A percentile compares a stretch with the other conserved stretches of the same genome.
Evolutionary conservation across 495 filamentous ascomycete genomes (phyloP).

Genomic region (Lepidopterella palustris): DNA sequence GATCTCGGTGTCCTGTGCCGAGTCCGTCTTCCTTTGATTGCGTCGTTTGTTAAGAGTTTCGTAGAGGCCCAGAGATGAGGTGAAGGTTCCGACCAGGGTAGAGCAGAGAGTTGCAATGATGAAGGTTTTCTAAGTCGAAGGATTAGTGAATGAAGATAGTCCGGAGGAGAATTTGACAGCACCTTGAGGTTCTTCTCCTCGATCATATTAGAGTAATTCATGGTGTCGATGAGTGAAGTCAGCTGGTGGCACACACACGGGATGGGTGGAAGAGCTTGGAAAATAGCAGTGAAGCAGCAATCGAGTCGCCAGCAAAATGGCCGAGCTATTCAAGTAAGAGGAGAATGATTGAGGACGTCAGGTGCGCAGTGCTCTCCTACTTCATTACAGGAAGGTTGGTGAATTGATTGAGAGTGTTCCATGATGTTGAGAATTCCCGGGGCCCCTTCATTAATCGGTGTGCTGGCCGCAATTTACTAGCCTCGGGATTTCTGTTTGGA

Average conservation of each 20-base stretch:
- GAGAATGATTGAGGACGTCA: too few species aligned
- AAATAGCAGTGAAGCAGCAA: too few species aligned
- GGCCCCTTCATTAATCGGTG: too few species aligned
- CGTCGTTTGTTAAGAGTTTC: constrained; percentile 25
- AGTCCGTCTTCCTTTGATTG: constrained; percentile 29
- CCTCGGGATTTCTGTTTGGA: too few species aligned
- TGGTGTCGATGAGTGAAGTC: constrained; percentile 4
- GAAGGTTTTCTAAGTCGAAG: constrained; percentile 30
- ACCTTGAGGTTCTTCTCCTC: constrained; percentile 35
- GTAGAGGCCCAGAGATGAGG: constrained; percentile 29
- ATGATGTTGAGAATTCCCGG: too few species aligned
- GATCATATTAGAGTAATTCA: constrained; percentile 34
- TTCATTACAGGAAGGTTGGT: too few species aligned
- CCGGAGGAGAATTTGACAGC: not conserved
- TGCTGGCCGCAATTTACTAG: too few species aligned
- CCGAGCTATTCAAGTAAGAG: too few species aligned
- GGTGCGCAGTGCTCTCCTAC: too few species aligned
- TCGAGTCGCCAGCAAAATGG: too few species aligned
- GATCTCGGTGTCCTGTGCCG: constrained; percentile 29
- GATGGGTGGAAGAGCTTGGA: too few species aligned
- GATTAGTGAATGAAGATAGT: not conserved
- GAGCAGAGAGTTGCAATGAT: constrained; percentile 34
- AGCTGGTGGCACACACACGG: not conserved
- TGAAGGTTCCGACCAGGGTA: constrained; percentile 33
- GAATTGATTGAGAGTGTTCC: too few species aligned